Base-by-base conservation (phyloP, 768 basidiomycete species). In the Kwoniella sp. region DNA sequence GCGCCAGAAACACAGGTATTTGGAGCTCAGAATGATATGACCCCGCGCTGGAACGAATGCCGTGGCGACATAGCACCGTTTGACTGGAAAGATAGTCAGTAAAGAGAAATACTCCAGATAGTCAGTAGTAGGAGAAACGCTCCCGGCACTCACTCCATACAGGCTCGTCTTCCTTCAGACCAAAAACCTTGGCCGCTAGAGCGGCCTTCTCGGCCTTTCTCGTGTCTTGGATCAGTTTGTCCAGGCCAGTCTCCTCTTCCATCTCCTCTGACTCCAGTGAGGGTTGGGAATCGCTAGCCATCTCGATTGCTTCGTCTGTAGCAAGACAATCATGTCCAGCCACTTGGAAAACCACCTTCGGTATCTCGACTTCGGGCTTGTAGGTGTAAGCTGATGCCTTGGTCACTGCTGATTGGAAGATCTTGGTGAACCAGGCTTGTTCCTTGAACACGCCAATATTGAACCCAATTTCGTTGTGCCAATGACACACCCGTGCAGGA, bases 1-100 rank as follows among this genome's bases (percentile, higher is more conserved):
- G 7, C 74, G 66, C 78, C 78, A 79, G 61, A 79, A 79, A 57
- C 79, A 81, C n/a, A 81, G 34, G 50, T 66, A 78, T 47, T 66
- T 60, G 3, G 75, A 70, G 0, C 71, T 75, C 2, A 82, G 20
- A 48, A 81, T 76, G 58, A 81, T 68, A 45, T 80, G 79, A 11
- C 81, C 81, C 23, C 79, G 59, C 51, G 72, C 69, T 0, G 79
- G 79, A 2, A 82, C 66, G 15, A 76, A 60, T 2, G 54, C 63
- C 29, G 65, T 61, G 12, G 74, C 65, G 26, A 81, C 61, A 38
- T 81, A 81, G 52, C 81, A 81, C 1, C 76, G 68, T 68, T 79
- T 82, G 41, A 76, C 78, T 71, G 63, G 13, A 45, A 26, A 22
- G 23, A 73, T 53, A 69, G 66, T 50, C 15, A 23, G 22, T 34